A percentile compares a stretch with the other conserved stretches of the same genome.
Evolutionary conservation across 805 yeast species (phyloP).

Genomic region (Ogataea polymorpha): DNA sequence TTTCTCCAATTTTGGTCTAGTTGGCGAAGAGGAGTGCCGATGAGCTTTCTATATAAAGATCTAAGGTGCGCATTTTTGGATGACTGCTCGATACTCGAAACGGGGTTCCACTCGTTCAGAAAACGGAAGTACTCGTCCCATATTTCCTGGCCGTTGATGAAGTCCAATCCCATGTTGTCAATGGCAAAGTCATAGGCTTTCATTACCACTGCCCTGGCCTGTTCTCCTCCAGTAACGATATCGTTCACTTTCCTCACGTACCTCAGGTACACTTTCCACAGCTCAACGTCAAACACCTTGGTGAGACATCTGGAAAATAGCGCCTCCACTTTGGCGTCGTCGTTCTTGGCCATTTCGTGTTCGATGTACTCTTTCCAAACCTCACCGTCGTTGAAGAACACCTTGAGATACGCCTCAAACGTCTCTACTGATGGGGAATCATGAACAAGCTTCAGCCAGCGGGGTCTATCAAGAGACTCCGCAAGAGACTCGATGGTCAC

Average conservation of each 20-base stretch:
- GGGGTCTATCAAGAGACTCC: slow-evolving; percentile 40
- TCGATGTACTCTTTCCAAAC: slow-evolving; percentile 76
- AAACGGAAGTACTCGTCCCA: slow-evolving; percentile 86
- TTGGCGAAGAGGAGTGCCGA: slow-evolving; percentile 71
- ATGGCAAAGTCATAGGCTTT: slow-evolving; percentile 85
- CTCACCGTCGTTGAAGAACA: slow-evolving; percentile 65
- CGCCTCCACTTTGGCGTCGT: slow-evolving; percentile 59
- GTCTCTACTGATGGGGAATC: slow-evolving; percentile 48
- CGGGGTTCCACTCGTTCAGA: slow-evolving; percentile 73
- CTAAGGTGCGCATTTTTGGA: slow-evolving; percentile 76
- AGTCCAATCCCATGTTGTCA: slow-evolving; percentile 74
- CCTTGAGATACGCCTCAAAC: slow-evolving; percentile 57
- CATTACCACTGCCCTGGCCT: slow-evolving; percentile 66
- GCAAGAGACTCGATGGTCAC: slow-evolving; percentile 34
- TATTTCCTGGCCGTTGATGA: slow-evolving; percentile 55
- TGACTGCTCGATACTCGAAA: slow-evolving; percentile 79
- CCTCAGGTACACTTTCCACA: slow-evolving; percentile 76
- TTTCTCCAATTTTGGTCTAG: slow-evolving; percentile 75
- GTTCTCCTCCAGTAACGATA: slow-evolving; percentile 77
- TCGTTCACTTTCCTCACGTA: slow-evolving; percentile 72
- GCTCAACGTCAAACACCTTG: slow-evolving; percentile 55
- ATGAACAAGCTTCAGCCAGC: slow-evolving; percentile 57
- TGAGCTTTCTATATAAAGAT: slow-evolving; percentile 63
- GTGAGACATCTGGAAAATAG: slow-evolving; percentile 64
- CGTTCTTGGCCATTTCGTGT: slow-evolving; percentile 61